phyloP scores from a whole-genome alignment of 73 alveolate species.

The Halteria grandinella region DNA sequence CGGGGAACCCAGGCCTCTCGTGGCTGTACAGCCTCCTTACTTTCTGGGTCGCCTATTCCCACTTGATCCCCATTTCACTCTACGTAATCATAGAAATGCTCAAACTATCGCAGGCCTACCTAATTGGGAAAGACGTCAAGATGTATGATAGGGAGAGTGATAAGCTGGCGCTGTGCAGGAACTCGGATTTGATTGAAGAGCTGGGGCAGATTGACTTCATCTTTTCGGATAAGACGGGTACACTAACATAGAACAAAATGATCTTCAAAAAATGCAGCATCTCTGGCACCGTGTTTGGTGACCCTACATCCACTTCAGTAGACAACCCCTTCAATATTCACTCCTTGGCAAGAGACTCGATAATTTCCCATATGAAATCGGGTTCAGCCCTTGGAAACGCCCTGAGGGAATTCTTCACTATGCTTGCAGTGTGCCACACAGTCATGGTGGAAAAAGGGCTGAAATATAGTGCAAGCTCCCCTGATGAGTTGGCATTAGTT shows the following conservation, averaged over 20 bases:
- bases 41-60: conserved; percentile 92
- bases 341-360: conserved; percentile 83
- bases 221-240: conserved; percentile 99
- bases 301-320: too few relatives aligned
- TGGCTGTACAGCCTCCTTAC: too few relatives aligned
- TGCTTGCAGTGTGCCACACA: conserved; percentile 80
- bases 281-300: conserved; percentile 74
- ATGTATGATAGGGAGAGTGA: conserved; percentile 80
- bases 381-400: too few relatives aligned
- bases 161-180: conserved; percentile 94
- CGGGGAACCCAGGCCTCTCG: conserved; percentile 39
- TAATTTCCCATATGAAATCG: too few relatives aligned
- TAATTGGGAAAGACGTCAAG: conserved; percentile 82
- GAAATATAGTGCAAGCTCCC: conserved; percentile 66
- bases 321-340: too few relatives aligned
- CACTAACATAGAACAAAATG: conserved; percentile 98
- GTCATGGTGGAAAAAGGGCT: conserved; percentile 61
- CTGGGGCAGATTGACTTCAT: conserved; percentile 98
- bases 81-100: conserved; percentile 96
- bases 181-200: conserved; percentile 98
- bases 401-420: conserved; percentile 55
- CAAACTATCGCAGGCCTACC: conserved; percentile 84
- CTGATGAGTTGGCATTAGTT: conserved; percentile 73
- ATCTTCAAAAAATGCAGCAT: conserved; percentile 94
- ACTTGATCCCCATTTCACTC: conserved; percentile 95